Evolutionary conservation across 1,139 yeast genomes (phyloP), one percentile per base, ranked within the genome.

Genomic region (Lodderomyces beijingensis): DNA sequence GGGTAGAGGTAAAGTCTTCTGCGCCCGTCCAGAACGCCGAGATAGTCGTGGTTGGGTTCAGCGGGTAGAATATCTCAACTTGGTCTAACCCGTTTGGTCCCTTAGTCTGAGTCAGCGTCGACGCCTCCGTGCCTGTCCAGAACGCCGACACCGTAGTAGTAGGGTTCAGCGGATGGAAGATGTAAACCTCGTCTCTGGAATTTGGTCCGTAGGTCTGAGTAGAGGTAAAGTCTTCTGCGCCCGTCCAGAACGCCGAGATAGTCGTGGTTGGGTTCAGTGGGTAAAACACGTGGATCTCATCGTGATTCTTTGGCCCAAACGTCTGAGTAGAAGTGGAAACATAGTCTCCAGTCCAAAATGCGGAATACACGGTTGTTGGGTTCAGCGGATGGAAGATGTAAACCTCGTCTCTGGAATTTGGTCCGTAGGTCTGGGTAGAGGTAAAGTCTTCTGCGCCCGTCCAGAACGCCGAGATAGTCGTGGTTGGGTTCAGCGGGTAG

Each of bases 151-250:
- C 33, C 8, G 40, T 44, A 6, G 30, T 31, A 4, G 46, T 41
- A 32, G 44, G 40, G 23, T 34, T 34, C 4, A 31, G 28, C 20
- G 59, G 57, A 12, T 42, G 45, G 6, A 45, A 45, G n/a, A 52
- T 46, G 28, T 45, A 35, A 2, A 51, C 51, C 7, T 50, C 41
- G 27, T 44, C 46, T 3, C 51, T 48, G 4, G 38, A 46, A 12
- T 31, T 38, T 4, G 39, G 33, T 2, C 22, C 21, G n/a, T n/a
- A n/a, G n/a, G n/a, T n/a, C n/a, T n/a, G n/a, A n/a, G n/a, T n/a
- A n/a, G n/a, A n/a, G n/a, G n/a, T n/a, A n/a, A n/a, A n/a, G n/a
- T n/a, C n/a, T 12, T 22, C 22, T 8, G 25, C n/a, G 4, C 33
- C 39, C 16, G 37, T 22, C 41, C 43, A 39, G 9, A 39, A 27